phyloP scores from a whole-genome alignment of 2,329 filamentous ascomycete genomes.

The Phoma herbarum region DNA sequence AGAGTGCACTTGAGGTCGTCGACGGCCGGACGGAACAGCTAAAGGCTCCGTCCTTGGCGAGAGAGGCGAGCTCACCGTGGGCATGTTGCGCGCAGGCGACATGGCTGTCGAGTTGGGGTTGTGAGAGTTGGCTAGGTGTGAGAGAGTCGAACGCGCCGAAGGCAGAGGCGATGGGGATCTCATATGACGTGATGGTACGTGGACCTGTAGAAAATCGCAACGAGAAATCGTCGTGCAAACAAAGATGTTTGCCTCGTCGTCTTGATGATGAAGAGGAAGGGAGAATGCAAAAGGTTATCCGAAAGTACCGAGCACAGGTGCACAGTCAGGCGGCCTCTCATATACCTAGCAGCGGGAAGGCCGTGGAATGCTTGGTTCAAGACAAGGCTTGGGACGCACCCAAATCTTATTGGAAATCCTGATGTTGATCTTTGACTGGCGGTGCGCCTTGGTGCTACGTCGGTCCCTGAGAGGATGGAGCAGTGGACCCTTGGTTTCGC shows the following conservation, averaged over 20 bases:
- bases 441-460: slow-evolving; percentile 37
- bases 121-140: slow-evolving; percentile 26
- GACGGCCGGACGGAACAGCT: slow-evolving; percentile 47
- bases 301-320: slow-evolving; percentile 23
- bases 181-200: slow-evolving; percentile 42
- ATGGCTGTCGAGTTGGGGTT: slow-evolving; percentile 31
- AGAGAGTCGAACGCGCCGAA: slow-evolving; percentile 30
- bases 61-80: slow-evolving; percentile 44
- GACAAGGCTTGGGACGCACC: slow-evolving; percentile 35
- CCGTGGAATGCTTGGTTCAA: slow-evolving; percentile 41
- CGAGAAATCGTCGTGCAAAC: slow-evolving; percentile 7
- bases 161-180: slow-evolving; percentile 34
- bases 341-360: slow-evolving; percentile 45
- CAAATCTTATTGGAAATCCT: slow-evolving; percentile 43
- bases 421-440: slow-evolving; percentile 45
- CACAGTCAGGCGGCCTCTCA: slow-evolving; percentile 39
- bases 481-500: slow-evolving; percentile 42
- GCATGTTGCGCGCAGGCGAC: slow-evolving; percentile 45
- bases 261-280: slow-evolving; percentile 17
- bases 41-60: slow-evolving; percentile 49
- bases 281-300: slow-evolving; percentile 13
- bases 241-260: slow-evolving; percentile 12
- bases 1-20: slow-evolving; percentile 43
- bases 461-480: slow-evolving; percentile 35
- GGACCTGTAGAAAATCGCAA: slow-evolving; percentile 24